Evolutionary conservation across 1,284 basidiomycete species (phyloP).

Genomic region (Pterulicium gracile): DNA sequence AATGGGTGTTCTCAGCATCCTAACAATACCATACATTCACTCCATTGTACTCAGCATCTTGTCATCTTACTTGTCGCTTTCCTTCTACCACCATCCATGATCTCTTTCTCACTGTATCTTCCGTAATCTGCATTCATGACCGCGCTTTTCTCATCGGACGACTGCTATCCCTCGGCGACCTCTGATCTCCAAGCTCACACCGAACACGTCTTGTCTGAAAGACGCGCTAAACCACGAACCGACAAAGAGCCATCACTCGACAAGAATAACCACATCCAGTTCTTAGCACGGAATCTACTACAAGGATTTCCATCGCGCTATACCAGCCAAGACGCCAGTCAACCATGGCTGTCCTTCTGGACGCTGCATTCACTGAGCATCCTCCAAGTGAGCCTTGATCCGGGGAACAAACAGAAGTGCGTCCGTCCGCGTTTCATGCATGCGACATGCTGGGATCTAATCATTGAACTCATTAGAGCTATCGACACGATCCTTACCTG

Average conservation of each 20-base stretch:
- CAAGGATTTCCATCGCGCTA: slow-evolving; percentile 74
- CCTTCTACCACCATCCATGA: neutral
- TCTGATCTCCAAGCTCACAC: neutral
- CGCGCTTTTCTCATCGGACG: neutral
- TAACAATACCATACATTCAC: neutral
- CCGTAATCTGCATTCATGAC: neutral
- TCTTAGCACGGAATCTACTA: slow-evolving; percentile 52
- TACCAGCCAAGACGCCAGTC: slow-evolving; percentile 80
- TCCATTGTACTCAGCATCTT: too few species aligned
- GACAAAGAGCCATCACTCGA: slow-evolving; percentile 28
- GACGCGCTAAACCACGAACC: neutral
- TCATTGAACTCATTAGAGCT: slow-evolving; percentile 29
- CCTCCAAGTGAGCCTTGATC: slow-evolving; percentile 71
- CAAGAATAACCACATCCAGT: slow-evolving; percentile 56
- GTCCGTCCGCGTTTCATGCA: slow-evolving; percentile 14
- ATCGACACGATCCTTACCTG: slow-evolving; percentile 70
- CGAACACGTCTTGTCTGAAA: neutral
- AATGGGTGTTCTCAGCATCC: neutral
- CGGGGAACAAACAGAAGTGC: slow-evolving; percentile 61
- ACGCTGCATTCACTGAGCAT: slow-evolving; percentile 71
- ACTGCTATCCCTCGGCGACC: neutral
- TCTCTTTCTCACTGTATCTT: too few species aligned
- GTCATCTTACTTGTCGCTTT: neutral
- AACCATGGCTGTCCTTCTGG: slow-evolving; percentile 93
- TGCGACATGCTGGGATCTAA: too few species aligned